phyloP scores from a whole-genome alignment of 352 stramenopile species.

The Globisporangium abappressorium region DNA sequence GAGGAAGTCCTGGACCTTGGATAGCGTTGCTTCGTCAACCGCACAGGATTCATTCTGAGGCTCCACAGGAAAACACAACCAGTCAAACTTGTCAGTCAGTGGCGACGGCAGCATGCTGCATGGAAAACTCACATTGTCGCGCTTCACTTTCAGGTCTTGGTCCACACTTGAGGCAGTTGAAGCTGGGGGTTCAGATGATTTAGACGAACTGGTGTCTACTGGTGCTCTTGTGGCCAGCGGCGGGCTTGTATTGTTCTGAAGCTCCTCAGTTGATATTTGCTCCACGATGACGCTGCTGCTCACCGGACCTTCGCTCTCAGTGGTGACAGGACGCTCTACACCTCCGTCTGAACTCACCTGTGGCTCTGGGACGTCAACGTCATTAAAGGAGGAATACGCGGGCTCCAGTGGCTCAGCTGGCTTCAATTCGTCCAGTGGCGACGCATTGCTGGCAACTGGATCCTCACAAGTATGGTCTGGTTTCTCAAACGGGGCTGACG shows the following conservation, averaged over 20 bases:
- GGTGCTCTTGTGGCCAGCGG: neutral
- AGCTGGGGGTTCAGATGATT: neutral
- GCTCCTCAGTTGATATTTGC: neutral
- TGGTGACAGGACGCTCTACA: neutral
- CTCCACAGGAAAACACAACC: neutral
- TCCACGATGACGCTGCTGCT: neutral
- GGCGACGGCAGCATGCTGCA: neutral
- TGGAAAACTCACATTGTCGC: neutral
- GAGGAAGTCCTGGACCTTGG: constrained; percentile 33
- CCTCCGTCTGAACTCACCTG: neutral
- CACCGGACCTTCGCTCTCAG: neutral
- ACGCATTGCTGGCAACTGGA: neutral
- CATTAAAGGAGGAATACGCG: neutral
- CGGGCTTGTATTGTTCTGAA: neutral
- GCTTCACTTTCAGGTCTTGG: neutral
- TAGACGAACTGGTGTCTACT: neutral
- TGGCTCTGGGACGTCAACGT: neutral
- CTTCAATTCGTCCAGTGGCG: neutral
- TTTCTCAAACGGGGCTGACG: neutral
- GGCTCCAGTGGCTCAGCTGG: neutral
- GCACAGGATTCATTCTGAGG: constrained; percentile 24
- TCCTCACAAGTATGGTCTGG: neutral
- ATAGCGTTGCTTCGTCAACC: constrained; percentile 23
- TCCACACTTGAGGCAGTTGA: neutral
- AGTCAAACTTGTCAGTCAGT: neutral